Conservation (phyloP, 345 rosid species). For the Melaleuca alternifolia region DNA sequence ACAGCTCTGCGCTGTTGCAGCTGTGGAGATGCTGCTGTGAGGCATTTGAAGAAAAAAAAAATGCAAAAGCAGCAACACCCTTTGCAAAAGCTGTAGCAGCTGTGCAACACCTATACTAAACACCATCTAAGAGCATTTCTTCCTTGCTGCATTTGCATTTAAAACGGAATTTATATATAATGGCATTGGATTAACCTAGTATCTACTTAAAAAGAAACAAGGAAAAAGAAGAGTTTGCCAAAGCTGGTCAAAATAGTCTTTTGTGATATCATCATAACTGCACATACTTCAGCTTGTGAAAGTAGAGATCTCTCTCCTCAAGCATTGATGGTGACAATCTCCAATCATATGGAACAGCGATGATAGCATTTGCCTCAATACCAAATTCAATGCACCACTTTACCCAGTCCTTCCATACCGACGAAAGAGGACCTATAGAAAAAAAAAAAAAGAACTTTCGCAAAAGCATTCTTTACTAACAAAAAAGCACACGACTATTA, state of each 20-base stretch:
- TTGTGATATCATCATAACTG: not conserved
- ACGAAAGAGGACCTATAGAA: conserved; percentile 82
- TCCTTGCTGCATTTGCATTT: not conserved
- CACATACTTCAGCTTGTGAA: conserved; percentile 92
- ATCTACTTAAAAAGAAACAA: not conserved
- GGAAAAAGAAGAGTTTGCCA: not conserved
- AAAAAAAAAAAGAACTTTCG: not conserved
- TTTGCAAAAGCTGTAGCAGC: not conserved
- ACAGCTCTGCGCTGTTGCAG: not conserved
- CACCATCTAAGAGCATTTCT: not conserved
- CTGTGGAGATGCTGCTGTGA: not conserved
- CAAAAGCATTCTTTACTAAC: not conserved
- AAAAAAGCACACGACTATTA: not conserved
- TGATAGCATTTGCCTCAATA: conserved; percentile 82
- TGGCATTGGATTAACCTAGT: not conserved
- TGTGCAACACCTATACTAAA: not conserved
- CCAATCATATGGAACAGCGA: conserved; percentile 98
- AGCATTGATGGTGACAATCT: conserved; percentile 89
- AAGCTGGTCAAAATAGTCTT: not conserved
- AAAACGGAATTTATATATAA: not conserved
- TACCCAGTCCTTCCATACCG: conserved; percentile 99
- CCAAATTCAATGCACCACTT: conserved; percentile 99
- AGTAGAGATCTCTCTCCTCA: conserved; percentile 96
- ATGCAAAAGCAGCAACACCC: not conserved
- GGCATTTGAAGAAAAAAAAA: not conserved